Evolutionary conservation across 2,329 filamentous ascomycete species (phyloP).

Genomic region (Colletotrichum tofieldiae): DNA sequence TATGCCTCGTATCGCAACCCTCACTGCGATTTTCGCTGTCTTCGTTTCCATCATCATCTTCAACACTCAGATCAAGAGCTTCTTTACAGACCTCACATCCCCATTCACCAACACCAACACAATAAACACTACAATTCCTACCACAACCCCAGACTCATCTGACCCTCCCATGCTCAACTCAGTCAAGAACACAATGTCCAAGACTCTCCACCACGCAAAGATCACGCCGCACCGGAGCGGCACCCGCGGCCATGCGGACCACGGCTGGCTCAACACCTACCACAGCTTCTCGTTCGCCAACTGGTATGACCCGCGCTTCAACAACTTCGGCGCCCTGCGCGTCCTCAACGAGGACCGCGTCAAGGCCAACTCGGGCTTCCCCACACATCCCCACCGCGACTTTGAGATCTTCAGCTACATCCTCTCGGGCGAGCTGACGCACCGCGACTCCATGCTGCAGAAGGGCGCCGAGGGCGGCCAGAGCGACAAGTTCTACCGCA

Average conservation of each 20-base stretch:
- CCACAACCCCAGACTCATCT: constrained; percentile 25
- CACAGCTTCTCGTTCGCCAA: constrained; percentile 89
- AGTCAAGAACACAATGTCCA: constrained; percentile 70
- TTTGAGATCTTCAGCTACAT: constrained; percentile 94
- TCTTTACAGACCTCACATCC: constrained; percentile 46
- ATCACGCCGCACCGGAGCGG: constrained; percentile 82
- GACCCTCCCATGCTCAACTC: constrained; percentile 52
- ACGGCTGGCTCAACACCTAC: constrained; percentile 90
- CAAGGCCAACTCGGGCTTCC: constrained; percentile 81
- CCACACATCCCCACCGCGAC: constrained; percentile 87
- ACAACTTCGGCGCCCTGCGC: constrained; percentile 81
- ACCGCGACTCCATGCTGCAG: constrained; percentile 87
- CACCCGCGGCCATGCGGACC: constrained; percentile 82
- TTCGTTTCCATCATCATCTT: constrained; percentile 56
- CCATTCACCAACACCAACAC: constrained; percentile 45
- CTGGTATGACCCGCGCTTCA: constrained; percentile 77
- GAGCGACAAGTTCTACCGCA: constrained; percentile 77
- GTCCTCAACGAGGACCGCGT: constrained; percentile 94
- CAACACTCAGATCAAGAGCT: constrained; percentile 47
- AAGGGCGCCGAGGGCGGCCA: constrained; percentile 74
- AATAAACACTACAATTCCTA: constrained; percentile 39
- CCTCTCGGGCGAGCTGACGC: constrained; percentile 87
- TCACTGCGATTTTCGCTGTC: constrained; percentile 55
- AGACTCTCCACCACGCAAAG: constrained; percentile 76
- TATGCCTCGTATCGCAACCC: constrained; percentile 55